Evolutionary conservation across 306 rosid species (phyloP).

Genomic region (Aeschynomene evenia): DNA sequence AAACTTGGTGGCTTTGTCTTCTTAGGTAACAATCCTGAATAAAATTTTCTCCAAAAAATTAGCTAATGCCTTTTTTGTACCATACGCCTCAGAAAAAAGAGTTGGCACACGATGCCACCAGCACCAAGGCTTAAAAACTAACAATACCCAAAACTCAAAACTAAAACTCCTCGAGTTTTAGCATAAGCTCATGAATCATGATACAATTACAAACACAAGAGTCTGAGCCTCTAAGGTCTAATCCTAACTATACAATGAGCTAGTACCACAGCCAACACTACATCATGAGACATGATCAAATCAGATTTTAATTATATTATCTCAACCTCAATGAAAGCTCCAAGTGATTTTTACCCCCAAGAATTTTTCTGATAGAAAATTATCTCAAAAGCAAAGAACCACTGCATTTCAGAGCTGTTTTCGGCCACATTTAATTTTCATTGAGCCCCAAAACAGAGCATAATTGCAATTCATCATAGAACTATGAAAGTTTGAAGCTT

Average conservation of each 20-base stretch:
- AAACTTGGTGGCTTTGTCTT: constrained; percentile 64
- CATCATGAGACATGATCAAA: background rate
- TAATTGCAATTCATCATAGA: background rate
- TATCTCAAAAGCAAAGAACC: background rate
- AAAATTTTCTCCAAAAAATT: background rate
- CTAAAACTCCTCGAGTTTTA: background rate
- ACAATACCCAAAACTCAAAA: constrained; percentile 18
- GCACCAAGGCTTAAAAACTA: background rate
- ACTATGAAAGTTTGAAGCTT: constrained; percentile 5
- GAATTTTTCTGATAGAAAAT: background rate
- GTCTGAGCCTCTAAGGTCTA: background rate
- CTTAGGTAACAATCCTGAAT: constrained; percentile 45
- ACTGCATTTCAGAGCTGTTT: background rate
- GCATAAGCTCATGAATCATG: constrained; percentile 15
- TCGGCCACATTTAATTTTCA: background rate
- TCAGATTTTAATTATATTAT: background rate
- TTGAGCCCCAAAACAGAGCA: constrained; percentile 1
- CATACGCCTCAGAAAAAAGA: background rate
- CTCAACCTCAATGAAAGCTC: background rate
- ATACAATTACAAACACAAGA: constrained; percentile 9
- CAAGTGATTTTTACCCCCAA: background rate
- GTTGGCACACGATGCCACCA: background rate
- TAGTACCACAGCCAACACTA: background rate
- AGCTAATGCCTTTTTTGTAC: constrained; percentile 3
- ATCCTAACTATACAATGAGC: background rate